Conservation (phyloP, 306 rosid genomes). For the Vigna mungo region DNA sequence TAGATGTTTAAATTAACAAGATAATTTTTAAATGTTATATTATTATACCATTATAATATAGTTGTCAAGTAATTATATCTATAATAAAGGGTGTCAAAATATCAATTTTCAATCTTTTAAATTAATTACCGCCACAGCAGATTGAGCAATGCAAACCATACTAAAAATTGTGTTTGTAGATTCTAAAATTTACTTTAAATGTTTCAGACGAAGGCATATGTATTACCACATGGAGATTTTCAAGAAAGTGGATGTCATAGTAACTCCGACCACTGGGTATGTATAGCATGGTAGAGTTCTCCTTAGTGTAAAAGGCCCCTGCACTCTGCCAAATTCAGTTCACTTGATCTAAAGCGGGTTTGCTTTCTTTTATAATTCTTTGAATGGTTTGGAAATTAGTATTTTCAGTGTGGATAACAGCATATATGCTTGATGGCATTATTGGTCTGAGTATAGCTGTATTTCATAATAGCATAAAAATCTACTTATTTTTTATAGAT, state of each 20-base stretch:
- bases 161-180: neutral
- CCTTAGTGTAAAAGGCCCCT: slow-evolving; percentile 24
- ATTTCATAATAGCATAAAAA: slow-evolving; percentile 1
- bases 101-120: neutral
- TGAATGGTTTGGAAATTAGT: slow-evolving; percentile 19
- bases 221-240: slow-evolving; percentile 87
- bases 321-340: slow-evolving; percentile 20
- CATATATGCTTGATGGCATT: slow-evolving; percentile 14
- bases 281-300: slow-evolving; percentile 43
- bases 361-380: slow-evolving; percentile 35
- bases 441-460: slow-evolving; percentile 33
- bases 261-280: slow-evolving; percentile 99
- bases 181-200: slow-evolving; percentile 29
- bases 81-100: no score
- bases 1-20: no score
- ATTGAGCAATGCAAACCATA: slow-evolving; percentile 24
- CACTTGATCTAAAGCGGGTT: slow-evolving; percentile 24
- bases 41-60: no score
- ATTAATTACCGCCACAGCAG: neutral
- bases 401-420: slow-evolving; percentile 18
- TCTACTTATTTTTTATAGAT: neutral
- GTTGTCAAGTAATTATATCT: no score
- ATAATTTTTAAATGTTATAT: no score
- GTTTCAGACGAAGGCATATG: slow-evolving; percentile 90
- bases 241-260: slow-evolving; percentile 89